Percentiles rank a stretch among this genome's conserved stretches.
Conservation (phyloP, 2,329 filamentous ascomycete genomes). For the Colletotrichum caudatum region DNA sequence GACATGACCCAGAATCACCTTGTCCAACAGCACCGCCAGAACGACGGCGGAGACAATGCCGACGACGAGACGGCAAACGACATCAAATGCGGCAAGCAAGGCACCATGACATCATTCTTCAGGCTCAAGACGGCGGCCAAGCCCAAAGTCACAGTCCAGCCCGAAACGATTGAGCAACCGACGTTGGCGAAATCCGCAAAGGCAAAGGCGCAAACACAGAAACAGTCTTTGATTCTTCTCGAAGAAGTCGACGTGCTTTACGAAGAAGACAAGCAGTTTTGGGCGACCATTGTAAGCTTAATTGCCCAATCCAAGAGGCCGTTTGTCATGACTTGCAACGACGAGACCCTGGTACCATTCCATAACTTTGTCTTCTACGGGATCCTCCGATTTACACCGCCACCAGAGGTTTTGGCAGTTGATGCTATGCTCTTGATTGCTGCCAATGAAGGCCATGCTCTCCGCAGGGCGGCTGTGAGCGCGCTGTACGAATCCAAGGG, state of each 20-base stretch:
- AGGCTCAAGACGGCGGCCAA: constrained; percentile 61
- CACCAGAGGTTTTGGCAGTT: constrained; percentile 75
- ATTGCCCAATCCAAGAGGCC: constrained; percentile 89
- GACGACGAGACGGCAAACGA: constrained; percentile 67
- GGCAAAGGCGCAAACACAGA: constrained; percentile 68
- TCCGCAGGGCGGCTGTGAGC: constrained; percentile 75
- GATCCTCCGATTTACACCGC: constrained; percentile 80
- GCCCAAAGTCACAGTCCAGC: constrained; percentile 42
- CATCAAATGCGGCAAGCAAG: constrained; percentile 77
- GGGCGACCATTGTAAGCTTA: constrained; percentile 82
- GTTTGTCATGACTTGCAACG: constrained; percentile 94
- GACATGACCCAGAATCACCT: constrained; percentile 98
- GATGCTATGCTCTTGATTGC: constrained; percentile 87
- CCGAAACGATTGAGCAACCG: constrained; percentile 43
- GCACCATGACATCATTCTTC: constrained; percentile 86
- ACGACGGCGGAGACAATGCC: constrained; percentile 48
- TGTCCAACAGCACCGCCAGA: constrained; percentile 67
- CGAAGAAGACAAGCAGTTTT: constrained; percentile 96
- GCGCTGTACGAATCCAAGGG: constrained; percentile 77
- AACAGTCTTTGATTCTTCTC: constrained; percentile 92
- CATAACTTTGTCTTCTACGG: constrained; percentile 83
- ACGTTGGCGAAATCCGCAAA: constrained; percentile 27
- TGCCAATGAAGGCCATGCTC: constrained; percentile 87
- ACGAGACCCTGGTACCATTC: constrained; percentile 84
- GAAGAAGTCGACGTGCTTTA: constrained; percentile 96